Evolutionary conservation across 495 filamentous ascomycete species (phyloP).

Genomic region (Rhizodiscina lignyota): DNA sequence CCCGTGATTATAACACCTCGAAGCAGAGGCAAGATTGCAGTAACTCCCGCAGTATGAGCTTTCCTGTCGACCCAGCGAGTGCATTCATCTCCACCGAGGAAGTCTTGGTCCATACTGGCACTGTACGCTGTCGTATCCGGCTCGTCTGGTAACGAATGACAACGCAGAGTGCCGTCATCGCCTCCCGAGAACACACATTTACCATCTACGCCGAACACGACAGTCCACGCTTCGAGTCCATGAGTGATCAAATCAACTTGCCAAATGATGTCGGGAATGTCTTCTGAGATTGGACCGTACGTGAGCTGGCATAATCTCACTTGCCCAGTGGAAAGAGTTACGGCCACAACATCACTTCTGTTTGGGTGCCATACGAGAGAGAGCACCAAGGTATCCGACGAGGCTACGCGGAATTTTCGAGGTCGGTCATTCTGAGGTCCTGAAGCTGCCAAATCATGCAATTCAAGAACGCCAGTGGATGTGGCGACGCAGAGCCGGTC

Average conservation of each 20-base stretch:
- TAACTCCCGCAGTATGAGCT: slow-evolving; percentile 70
- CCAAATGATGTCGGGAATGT: neutral
- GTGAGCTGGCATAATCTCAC: slow-evolving; percentile 16
- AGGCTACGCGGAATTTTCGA: too few species aligned
- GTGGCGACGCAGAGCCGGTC: too few species aligned
- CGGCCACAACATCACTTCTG: too few species aligned
- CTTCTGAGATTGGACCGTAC: neutral
- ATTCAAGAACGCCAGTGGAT: too few species aligned
- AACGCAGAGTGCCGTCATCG: slow-evolving; percentile 36
- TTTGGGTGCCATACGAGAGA: too few species aligned
- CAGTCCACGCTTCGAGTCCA: slow-evolving; percentile 50
- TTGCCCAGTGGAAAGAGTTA: slow-evolving; percentile 53
- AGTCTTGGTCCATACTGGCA: neutral
- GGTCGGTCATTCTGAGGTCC: too few species aligned
- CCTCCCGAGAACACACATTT: slow-evolving; percentile 44
- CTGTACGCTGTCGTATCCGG: neutral
- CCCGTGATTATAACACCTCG: slow-evolving; percentile 55
- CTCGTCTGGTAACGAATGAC: neutral
- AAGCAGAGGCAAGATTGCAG: slow-evolving; percentile 58
- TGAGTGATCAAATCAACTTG: too few species aligned
- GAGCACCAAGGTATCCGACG: too few species aligned
- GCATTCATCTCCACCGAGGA: slow-evolving; percentile 1
- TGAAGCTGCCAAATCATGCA: too few species aligned
- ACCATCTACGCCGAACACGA: slow-evolving; percentile 29
- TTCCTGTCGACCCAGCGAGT: slow-evolving; percentile 25